These are phyloP conservation scores for Auricularia cornea DNA, from an alignment of 768 basidiomycete species.

Conservation along the genomic window DNA sequence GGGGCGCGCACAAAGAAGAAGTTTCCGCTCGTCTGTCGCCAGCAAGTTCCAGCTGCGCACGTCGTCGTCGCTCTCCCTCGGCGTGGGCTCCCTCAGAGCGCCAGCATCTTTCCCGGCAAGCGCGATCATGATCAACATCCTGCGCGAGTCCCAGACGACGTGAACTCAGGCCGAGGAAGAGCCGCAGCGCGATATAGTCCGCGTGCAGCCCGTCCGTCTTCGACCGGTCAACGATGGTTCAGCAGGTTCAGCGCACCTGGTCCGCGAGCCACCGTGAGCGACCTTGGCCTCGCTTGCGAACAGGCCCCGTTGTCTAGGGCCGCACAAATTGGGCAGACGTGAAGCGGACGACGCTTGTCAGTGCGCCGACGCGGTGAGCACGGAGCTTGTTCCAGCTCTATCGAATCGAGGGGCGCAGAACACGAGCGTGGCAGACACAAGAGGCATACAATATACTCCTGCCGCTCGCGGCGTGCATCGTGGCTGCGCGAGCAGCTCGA, in stretches of 20 bases:
- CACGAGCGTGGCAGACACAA: too few relatives aligned
- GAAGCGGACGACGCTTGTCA: too few relatives aligned
- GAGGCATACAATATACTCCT: too few relatives aligned
- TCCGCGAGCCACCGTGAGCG: slow-evolving; percentile 52
- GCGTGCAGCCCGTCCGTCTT: slow-evolving; percentile 41
- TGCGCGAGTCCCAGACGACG: slow-evolving; percentile 49
- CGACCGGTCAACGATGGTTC: slow-evolving; percentile 34
- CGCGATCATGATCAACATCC: slow-evolving; percentile 41
- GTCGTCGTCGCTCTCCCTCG: slow-evolving; percentile 17
- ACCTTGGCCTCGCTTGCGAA: slow-evolving; percentile 23
- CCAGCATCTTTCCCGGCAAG: slow-evolving; percentile 25
- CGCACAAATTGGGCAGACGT: too few relatives aligned
- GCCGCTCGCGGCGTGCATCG: too few relatives aligned
- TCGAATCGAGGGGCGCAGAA: too few relatives aligned
- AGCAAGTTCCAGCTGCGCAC: slow-evolving; percentile 50
- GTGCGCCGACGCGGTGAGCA: too few relatives aligned
- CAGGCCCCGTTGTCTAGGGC: too few relatives aligned
- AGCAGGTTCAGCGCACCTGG: slow-evolving; percentile 36
- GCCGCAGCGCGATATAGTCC: slow-evolving; percentile 35
- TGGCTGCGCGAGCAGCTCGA: too few relatives aligned
- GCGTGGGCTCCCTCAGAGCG: slow-evolving; percentile 35
- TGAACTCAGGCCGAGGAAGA: slow-evolving; percentile 32
- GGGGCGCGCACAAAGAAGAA: slow-evolving; percentile 43
- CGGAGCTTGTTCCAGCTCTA: too few relatives aligned
- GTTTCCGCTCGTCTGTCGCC: slow-evolving; percentile 35